Base-by-base conservation (phyloP, 2,329 filamentous ascomycete species). In the Calonectria crousiana region DNA sequence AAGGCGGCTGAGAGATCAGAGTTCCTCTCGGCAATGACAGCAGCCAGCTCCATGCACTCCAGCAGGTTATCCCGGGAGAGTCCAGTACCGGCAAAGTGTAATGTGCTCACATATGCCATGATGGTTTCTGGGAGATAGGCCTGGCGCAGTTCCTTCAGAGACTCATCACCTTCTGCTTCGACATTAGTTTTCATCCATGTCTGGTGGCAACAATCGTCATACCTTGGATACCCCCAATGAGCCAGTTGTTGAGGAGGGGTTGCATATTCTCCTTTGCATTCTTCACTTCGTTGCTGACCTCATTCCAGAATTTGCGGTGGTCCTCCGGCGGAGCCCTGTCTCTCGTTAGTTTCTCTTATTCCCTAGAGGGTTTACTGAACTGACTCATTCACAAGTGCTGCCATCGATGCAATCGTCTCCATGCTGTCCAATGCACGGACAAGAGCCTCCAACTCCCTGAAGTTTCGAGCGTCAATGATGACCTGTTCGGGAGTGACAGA, bases 51-150 rank as follows among this genome's bases (percentile, higher is more conserved):
- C 94, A 99, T 96, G 80, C 93, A 94, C 81, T 96, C 93, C 32
- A 97, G 89, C 23, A 98, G 88, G 77, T 93, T 91, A 73, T 96
- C 94, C 53, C 95, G 92, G 58, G 92, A 93, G 53, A 97, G 87
- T 64, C 91, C 89, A 60, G 92, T 92, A 4, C 95, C 95, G 0
- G 94, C 93, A 81, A 94, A 94, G 82, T 97, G 94, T 65, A 98
- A 87, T 1, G 94, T 93, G 79, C 91, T 93, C 82, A 97, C 92
- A 83, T 97, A 98, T 3, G 94, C 95, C 65, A 99, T 89, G 52
- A 98, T 88, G 23, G 95, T 90, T 83, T 98, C 95, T 2, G 97
- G 96, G 4, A 99, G 89, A 84, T 98, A 98, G 0, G 91, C 90
- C 69, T 92, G 90, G 77, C 95, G 92, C 67, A 98, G 91, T 30